A percentile compares a stretch with the other conserved stretches of the same genome.
These are phyloP conservation scores for Asterochloris erici DNA, from an alignment of 139 green algal species.

Conservation along the genomic window DNA sequence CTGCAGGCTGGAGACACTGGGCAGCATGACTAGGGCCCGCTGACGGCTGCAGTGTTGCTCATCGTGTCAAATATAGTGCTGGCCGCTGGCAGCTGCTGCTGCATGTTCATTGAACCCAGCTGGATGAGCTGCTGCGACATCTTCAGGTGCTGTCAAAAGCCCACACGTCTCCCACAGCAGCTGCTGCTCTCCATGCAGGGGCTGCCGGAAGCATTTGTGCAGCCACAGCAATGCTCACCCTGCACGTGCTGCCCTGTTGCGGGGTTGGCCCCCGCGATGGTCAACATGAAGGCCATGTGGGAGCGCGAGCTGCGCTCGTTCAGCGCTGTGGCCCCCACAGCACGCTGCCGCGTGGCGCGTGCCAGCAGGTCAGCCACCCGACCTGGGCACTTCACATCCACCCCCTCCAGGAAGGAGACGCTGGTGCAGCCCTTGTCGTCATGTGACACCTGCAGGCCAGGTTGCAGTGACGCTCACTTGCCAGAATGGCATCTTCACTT, in stretches of 20 bases:
- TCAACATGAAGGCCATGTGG: conserved; percentile 77
- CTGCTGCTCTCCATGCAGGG: background rate
- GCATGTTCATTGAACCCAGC: too few species aligned
- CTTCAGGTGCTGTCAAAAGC: background rate
- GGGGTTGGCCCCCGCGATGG: conserved; percentile 58
- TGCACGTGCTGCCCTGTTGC: conserved; percentile 38
- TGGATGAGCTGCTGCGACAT: background rate
- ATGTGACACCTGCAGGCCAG: conserved; percentile 53
- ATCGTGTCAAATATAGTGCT: too few species aligned
- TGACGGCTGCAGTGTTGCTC: too few species aligned
- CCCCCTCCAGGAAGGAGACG: conserved; percentile 59
- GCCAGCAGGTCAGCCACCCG: conserved; percentile 25
- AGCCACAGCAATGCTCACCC: conserved; percentile 18
- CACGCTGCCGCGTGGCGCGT: conserved; percentile 25
- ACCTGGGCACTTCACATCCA: conserved; percentile 51
- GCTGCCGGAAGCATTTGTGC: background rate
- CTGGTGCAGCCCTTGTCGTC: conserved; percentile 47
- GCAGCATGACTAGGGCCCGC: too few species aligned
- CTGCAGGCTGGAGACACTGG: too few species aligned
- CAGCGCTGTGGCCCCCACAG: conserved; percentile 70
- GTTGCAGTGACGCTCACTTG: too few species aligned
- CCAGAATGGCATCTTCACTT: too few species aligned
- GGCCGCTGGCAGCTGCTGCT: too few species aligned
- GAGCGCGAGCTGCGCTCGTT: conserved; percentile 77
- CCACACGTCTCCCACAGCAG: background rate